Percentiles rank a stretch among this genome's conserved stretches.
Conservation (phyloP, 192 early-diverging fungal species). For the Spinellus fusiger region DNA sequence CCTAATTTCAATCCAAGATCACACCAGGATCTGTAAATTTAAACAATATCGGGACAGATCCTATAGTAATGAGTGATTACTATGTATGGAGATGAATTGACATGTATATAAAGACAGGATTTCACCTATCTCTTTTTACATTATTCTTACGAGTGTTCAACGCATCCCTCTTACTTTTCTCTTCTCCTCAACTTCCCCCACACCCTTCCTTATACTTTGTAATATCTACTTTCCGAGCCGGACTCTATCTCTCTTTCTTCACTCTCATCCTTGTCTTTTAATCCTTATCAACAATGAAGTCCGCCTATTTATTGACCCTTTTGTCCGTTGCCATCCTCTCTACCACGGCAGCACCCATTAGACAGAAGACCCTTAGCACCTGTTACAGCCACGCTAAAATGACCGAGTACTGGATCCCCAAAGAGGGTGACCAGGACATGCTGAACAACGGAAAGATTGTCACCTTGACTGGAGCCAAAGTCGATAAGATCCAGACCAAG, state of each 20-base stretch:
- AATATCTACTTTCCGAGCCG: not conserved
- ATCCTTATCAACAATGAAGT: not conserved
- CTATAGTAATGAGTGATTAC: too few relatives aligned
- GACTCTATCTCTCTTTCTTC: not conserved
- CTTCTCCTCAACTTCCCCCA: not conserved
- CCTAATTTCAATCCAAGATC: too few relatives aligned
- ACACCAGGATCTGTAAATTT: too few relatives aligned
- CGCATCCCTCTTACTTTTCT: not conserved
- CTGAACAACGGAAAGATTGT: slow-evolving; percentile 27
- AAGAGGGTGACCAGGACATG: slow-evolving; percentile 33
- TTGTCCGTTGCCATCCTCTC: not conserved
- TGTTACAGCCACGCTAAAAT: slow-evolving; percentile 25
- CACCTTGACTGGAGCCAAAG: slow-evolving; percentile 9
- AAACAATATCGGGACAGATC: too few relatives aligned
- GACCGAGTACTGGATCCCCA: slow-evolving; percentile 34
- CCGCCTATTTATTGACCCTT: not conserved
- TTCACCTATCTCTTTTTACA: too few relatives aligned
- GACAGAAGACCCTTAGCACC: not conserved
- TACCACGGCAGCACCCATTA: slow-evolving; percentile 7
- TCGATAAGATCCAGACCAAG: slow-evolving; percentile 3
- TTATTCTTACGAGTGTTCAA: too few relatives aligned
- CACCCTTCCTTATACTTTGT: not conserved
- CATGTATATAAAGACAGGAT: too few relatives aligned
- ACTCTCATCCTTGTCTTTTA: not conserved
- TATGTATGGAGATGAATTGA: too few relatives aligned